Base-by-base conservation (phyloP, 208 protist species). In the Leishmania lainsoni region DNA sequence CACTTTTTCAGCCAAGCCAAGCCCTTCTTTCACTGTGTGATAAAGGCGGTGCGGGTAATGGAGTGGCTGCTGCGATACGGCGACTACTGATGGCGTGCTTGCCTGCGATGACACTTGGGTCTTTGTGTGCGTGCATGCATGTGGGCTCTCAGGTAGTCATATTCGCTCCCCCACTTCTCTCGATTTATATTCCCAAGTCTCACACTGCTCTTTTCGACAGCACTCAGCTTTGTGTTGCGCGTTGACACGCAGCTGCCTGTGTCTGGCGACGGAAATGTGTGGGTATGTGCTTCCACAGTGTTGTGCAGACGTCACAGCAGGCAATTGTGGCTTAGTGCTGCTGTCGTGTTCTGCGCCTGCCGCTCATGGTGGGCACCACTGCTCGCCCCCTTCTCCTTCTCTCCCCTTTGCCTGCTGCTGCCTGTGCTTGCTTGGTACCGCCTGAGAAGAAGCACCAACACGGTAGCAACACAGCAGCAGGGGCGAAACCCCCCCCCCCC, bases 41-140 rank as follows among this genome's bases (percentile, higher is more conserved):
- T 82, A 61, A 83, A 87, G 79, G 89, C 92, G 20, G 71, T 94
- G n/a, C 78, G 78, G 16, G 85, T 93, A 48, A 93, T 94, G 84
- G 66, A 88, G 42, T 79, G 83, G 65, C 80, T 89, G 70, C 76
- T 89, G 56, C 76, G 63, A 8, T 82, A 78, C 20, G 79, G 85
- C 20, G 56, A 84, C 54, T 82, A 87, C 65, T 87, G 68, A 81
- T 29, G 69, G 68, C 48, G 69, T 26, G 10, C 69, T 45, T 54
- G 26, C 26, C 39, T n/a, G 78, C 45, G 20, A 35, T 76, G 17
- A 0, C 45, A 9, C 6, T 17, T 48, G 52, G 48, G 35, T 71
- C 42, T 68, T 26, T 77, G 14, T 52, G 39, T 66, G 5, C 39
- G 32, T 78, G 35, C 63, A 17, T 51, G 49, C 20, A 0, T 42